Percentiles rank a stretch among this genome's conserved stretches.
These are phyloP conservation scores for Cucurbita maxima DNA, from an alignment of 306 rosid genomes.

Conservation along the genomic window DNA sequence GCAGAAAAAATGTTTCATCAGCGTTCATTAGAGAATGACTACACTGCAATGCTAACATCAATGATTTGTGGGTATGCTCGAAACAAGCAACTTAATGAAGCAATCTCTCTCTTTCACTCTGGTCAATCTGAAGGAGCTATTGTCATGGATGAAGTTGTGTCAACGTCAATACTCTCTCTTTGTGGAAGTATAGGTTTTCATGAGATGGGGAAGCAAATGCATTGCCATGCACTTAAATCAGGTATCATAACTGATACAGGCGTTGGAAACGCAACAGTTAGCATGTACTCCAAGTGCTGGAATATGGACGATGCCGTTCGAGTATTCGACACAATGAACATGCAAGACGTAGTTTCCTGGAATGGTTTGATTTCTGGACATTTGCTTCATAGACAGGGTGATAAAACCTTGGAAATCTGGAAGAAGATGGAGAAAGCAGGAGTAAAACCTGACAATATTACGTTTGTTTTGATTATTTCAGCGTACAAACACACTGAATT, in stretches of 20 bases:
- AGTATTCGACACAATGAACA: conserved; percentile 33
- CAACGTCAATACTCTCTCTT: conserved; percentile 43
- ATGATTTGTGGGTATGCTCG: conserved; percentile 68
- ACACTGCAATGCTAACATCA: conserved; percentile 47
- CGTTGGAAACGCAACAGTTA: conserved; percentile 56
- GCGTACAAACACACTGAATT: conserved; percentile 49
- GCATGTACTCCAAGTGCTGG: conserved; percentile 86
- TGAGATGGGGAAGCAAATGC: conserved; percentile 78
- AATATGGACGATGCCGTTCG: conserved; percentile 47
- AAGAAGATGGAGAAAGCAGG: conserved; percentile 50
- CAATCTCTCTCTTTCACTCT: conserved; percentile 38
- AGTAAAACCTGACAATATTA: conserved; percentile 42
- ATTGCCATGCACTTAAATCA: conserved; percentile 41
- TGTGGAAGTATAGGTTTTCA: conserved; percentile 58
- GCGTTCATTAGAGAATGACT: conserved; percentile 35
- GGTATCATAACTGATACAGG: conserved; percentile 41
- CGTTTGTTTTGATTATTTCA: conserved; percentile 52
- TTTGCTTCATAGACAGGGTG: conserved; percentile 57
- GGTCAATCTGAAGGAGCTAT: conserved; percentile 40
- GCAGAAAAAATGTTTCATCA: conserved; percentile 43
- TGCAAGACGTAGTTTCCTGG: conserved; percentile 57
- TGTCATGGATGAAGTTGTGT: conserved; percentile 54
- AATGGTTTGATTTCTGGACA: conserved; percentile 62
- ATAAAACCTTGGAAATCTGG: conserved; percentile 55
- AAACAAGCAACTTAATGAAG: conserved; percentile 41